Conservation (phyloP, 164 flowering plant species). For the Nymphaea colorata region DNA sequence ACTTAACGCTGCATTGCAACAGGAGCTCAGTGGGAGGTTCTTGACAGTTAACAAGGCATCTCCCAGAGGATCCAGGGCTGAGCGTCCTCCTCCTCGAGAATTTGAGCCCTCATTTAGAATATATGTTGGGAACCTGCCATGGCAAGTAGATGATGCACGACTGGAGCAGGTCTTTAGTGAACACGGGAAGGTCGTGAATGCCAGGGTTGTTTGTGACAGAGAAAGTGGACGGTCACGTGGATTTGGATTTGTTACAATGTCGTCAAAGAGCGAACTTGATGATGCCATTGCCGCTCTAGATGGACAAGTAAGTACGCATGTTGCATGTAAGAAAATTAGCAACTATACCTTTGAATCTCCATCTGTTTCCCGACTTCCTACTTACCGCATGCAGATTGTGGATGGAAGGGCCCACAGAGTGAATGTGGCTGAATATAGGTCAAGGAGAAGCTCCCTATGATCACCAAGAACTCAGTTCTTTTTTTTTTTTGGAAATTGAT, state of each 20-base stretch:
- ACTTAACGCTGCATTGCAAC: constrained; percentile 10
- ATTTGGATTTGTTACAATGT: constrained; percentile 75
- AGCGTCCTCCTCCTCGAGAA: constrained; percentile 37
- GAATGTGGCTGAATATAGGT: constrained; percentile 53
- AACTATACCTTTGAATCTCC: neutral
- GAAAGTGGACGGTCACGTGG: constrained; percentile 85
- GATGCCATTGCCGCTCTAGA: constrained; percentile 81
- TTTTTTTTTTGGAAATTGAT: neutral
- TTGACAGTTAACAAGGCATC: constrained; percentile 81
- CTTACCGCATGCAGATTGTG: constrained; percentile 38
- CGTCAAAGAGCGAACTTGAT: constrained; percentile 49
- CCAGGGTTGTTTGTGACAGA: constrained; percentile 58
- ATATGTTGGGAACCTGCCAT: constrained; percentile 79
- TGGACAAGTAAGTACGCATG: constrained; percentile 60
- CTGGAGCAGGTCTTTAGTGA: constrained; percentile 71
- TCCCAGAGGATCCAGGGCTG: constrained; percentile 54
- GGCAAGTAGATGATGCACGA: constrained; percentile 60
- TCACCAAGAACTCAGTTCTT: neutral
- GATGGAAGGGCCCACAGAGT: constrained; percentile 68
- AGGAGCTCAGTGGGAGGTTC: constrained; percentile 66
- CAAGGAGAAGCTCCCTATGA: constrained; percentile 23
- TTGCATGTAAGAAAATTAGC: neutral
- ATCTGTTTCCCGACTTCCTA: neutral
- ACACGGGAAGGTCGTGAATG: constrained; percentile 63
- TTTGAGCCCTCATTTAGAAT: constrained; percentile 36